Conservation (phyloP, 2,329 filamentous ascomycete species). For the Cladosporium oxysporum region DNA sequence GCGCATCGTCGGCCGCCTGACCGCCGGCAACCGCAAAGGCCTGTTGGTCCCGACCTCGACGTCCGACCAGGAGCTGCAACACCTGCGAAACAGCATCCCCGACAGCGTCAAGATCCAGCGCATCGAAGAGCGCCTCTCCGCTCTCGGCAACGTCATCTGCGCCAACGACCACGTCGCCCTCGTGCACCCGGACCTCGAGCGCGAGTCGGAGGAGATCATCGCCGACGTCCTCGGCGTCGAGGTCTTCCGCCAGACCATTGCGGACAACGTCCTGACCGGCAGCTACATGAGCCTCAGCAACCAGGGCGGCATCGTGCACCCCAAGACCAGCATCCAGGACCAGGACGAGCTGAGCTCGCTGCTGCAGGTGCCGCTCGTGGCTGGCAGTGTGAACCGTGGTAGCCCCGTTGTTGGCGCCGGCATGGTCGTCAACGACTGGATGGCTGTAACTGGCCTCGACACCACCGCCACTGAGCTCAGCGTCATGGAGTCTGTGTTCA, state of each 20-base stretch:
- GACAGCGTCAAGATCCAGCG: constrained; percentile 92
- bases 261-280: constrained; percentile 94
- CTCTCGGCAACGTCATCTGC: constrained; percentile 95
- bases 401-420: constrained; percentile 93
- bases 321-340: constrained; percentile 94
- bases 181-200: constrained; percentile 92
- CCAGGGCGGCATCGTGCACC: constrained; percentile 94
- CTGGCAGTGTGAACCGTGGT: constrained; percentile 89
- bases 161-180: constrained; percentile 96
- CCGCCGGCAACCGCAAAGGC: constrained; percentile 93
- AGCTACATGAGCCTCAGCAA: constrained; percentile 97
- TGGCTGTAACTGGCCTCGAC: constrained; percentile 92
- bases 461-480: constrained; percentile 97
- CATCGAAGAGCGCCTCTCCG: constrained; percentile 94
- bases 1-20: constrained; percentile 92
- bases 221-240: constrained; percentile 89
- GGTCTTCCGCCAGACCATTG: constrained; percentile 90
- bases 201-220: constrained; percentile 98
- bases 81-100: constrained; percentile 91
- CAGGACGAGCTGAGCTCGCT: constrained; percentile 94
- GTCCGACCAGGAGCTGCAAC: constrained; percentile 96
- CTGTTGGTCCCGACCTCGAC: constrained; percentile 94
- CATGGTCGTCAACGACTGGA: constrained; percentile 97
- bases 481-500: constrained; percentile 94
- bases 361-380: constrained; percentile 93